Conservation (phyloP, 306 rosid genomes). For the Luffa acutangula region DNA sequence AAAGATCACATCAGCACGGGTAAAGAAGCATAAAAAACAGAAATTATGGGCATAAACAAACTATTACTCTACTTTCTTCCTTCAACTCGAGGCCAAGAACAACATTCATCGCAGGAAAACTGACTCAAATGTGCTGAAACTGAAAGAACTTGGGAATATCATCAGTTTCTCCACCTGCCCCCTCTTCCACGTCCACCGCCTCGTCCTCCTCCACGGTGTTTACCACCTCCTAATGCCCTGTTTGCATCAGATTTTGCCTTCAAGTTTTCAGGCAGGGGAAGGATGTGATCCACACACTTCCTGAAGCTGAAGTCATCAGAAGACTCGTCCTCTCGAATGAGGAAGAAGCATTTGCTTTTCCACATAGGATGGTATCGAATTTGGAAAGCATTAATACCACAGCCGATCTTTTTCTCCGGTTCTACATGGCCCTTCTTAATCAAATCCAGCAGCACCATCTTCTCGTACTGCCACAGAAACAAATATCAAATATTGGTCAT, state of each 20-base stretch:
- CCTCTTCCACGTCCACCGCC: constrained; percentile 44
- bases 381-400: constrained; percentile 49
- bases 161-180: constrained; percentile 50
- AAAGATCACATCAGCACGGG: background rate
- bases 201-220: constrained; percentile 44
- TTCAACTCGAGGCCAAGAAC: background rate
- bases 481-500: background rate
- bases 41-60: background rate
- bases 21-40: background rate
- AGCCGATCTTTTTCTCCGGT: constrained; percentile 44
- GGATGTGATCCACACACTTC: constrained; percentile 70
- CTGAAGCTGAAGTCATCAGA: constrained; percentile 83
- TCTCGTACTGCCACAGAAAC: constrained; percentile 58
- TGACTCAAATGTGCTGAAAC: background rate
- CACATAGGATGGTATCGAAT: constrained; percentile 60
- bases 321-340: constrained; percentile 51
- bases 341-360: constrained; percentile 76
- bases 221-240: constrained; percentile 44
- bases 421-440: constrained; percentile 62
- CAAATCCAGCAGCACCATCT: constrained; percentile 51
- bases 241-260: constrained; percentile 36
- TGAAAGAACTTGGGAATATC: background rate
- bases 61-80: background rate
- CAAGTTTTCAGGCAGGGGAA: constrained; percentile 74
- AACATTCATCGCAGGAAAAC: background rate